Evolutionary conservation across 163 green algal species (phyloP).

Genomic region (Prototheca wickerhamii): DNA sequence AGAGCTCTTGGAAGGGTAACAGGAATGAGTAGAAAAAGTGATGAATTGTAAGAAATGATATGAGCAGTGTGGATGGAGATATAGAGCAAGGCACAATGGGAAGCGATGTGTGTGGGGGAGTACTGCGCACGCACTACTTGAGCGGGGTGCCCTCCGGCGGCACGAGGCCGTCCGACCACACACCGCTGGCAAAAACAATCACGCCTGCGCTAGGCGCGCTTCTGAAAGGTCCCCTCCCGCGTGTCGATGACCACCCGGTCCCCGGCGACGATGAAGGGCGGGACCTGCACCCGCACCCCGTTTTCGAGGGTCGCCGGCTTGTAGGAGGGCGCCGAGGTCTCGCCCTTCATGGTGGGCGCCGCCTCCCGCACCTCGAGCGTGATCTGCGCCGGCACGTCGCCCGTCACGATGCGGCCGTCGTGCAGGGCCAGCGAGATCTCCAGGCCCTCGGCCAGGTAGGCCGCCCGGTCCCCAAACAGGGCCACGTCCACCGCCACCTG

Average conservation of each 20-base stretch:
- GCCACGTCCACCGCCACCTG: constrained; percentile 32
- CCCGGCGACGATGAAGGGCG: constrained; percentile 29
- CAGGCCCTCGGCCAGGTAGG: constrained; percentile 27
- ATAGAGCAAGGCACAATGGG: too few relatives aligned
- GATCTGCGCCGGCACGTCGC: constrained; percentile 16
- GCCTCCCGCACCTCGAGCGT: constrained; percentile 26
- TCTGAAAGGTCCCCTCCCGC: constrained; percentile 18
- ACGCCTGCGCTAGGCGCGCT: constrained; percentile 4
- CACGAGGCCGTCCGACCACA: background rate
- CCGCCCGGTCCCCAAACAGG: constrained; percentile 18
- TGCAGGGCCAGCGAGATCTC: constrained; percentile 21
- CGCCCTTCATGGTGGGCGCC: constrained; percentile 31
- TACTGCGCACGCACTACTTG: too few relatives aligned
- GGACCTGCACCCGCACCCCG: constrained; percentile 23
- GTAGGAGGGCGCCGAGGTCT: constrained; percentile 29
- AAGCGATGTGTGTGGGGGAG: too few relatives aligned
- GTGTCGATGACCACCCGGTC: constrained; percentile 41
- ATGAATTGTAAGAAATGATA: too few relatives aligned
- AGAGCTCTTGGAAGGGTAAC: too few relatives aligned
- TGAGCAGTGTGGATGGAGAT: too few relatives aligned
- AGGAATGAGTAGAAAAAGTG: too few relatives aligned
- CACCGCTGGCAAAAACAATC: background rate
- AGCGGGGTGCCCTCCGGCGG: too few relatives aligned
- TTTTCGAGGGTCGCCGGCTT: constrained; percentile 32
- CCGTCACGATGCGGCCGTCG: constrained; percentile 13